Evolutionary conservation across 2,329 filamentous ascomycete species (phyloP), one percentile per base, ranked within the genome.

Genomic region (Verruconis gallopava): DNA sequence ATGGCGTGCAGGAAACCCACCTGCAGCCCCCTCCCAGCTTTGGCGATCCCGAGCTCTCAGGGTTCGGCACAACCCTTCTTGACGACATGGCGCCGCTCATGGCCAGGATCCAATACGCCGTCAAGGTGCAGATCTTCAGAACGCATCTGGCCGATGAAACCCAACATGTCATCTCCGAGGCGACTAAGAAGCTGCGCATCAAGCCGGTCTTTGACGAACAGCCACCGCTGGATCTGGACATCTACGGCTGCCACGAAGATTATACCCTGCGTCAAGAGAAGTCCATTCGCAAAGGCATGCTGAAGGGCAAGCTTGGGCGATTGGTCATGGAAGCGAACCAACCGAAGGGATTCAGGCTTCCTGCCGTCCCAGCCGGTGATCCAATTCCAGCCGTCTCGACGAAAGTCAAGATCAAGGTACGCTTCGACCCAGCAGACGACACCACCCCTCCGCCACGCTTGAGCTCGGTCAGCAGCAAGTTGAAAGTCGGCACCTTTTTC

Each of bases 31-130:
- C 77, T 2, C 77, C 77, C 3, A 76, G 69, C 19, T 59, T 80
- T 15, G 77, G 77, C 11, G 75, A 79, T 44, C 60, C 68, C 5
- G 67, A 69, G 50, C 55, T 71, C n/a, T 62, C 66, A 36, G 65
- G 64, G 18, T 63, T 67, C 46, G 69, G 69, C 6, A 64, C 62
- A 25, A 58, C 58, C 2, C 54, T 73, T 14, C 61, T 74, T 32
- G 75, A 81, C 51, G 77, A 81, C 49, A 61, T 79, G 53, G 63
- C 72, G 2, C 77, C 77, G 0, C 67, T 75, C 5, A 79, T 80
- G 75, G 63, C 67, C 22, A 72, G 67, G 51, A 70, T 81, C 36
- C 60, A 62, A 2, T 81, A 81, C 50, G 64, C 62, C 1, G 62
- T 81, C 44, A 63, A 67, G 22, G 66, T 65, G 9, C 64, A 63